A percentile compares a stretch with the other conserved stretches of the same genome.
These are phyloP conservation scores for Linderniella brevidens DNA, from an alignment of 257 asterid species.

Conservation along the genomic window DNA sequence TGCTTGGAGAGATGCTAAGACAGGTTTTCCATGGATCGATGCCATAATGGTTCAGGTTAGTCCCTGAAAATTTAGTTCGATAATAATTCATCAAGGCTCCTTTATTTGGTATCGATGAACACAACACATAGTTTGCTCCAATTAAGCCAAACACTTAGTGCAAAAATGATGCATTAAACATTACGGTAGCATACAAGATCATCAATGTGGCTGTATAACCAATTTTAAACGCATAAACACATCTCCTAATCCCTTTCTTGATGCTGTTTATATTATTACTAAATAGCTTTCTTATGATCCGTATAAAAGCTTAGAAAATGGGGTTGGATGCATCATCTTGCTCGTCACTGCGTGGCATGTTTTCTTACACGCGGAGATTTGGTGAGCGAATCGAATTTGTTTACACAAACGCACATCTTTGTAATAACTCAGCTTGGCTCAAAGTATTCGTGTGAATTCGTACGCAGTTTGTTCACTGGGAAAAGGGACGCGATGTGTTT, in stretches of 20 bases:
- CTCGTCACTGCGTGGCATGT: conserved; percentile 92
- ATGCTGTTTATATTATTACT: no score
- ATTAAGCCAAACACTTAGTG: no score
- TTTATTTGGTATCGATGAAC: no score
- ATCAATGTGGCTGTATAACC: no score
- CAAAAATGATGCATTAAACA: no score
- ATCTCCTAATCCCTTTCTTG: no score
- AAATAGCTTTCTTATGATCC: neutral
- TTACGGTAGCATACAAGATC: no score
- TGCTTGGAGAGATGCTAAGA: conserved; percentile 92
- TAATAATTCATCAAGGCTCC: no score
- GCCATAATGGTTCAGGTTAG: conserved; percentile 85
- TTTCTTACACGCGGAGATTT: conserved; percentile 93
- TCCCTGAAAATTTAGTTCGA: neutral
- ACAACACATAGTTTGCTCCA: no score
- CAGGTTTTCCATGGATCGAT: conserved; percentile 98
- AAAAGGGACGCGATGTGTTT: conserved; percentile 88
- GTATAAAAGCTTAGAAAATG: conserved; percentile 55
- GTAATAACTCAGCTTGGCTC: neutral
- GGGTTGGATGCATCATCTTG: conserved; percentile 99
- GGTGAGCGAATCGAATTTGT: conserved; percentile 20
- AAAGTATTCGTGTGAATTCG: no score
- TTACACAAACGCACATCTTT: conserved; percentile 10
- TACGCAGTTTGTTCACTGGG: conserved; percentile 75
- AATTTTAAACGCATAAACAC: no score